Conservation (phyloP, 2,329 filamentous ascomycete genomes). For the Dactylonectria estremocensis region DNA sequence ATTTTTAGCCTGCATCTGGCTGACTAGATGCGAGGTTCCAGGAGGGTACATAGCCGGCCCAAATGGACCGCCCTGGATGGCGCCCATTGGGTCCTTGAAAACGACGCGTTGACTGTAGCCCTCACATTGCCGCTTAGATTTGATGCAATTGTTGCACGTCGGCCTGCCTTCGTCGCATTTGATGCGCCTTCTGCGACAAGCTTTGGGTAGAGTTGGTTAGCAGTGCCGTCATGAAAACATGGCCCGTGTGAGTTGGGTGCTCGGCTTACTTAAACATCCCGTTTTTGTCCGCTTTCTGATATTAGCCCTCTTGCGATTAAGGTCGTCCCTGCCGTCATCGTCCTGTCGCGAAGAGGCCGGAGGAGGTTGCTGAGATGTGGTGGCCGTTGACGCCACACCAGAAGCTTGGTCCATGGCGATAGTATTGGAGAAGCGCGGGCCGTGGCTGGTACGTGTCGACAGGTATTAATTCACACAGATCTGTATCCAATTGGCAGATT, state of each 20-base stretch:
- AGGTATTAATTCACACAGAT: constrained; percentile 34
- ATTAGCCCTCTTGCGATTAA: constrained; percentile 63
- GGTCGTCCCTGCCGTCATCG: constrained; percentile 58
- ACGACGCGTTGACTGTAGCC: constrained; percentile 87
- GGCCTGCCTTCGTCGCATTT: constrained; percentile 95
- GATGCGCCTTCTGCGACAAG: constrained; percentile 94
- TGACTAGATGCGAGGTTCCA: constrained; percentile 52
- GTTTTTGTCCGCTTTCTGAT: constrained; percentile 87
- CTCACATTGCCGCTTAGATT: constrained; percentile 87
- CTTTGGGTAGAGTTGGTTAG: constrained; percentile 60
- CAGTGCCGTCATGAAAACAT: constrained; percentile 19
- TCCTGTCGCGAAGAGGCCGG: constrained; percentile 52
- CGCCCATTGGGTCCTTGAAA: constrained; percentile 77
- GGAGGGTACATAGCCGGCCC: constrained; percentile 60
- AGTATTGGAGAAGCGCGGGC: constrained; percentile 2
- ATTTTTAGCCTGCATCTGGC: constrained; percentile 55
- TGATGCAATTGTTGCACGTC: constrained; percentile 87
- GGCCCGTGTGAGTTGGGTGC: neutral
- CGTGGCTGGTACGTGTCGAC: constrained; percentile 1
- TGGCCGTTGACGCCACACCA: constrained; percentile 28
- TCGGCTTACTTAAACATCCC: constrained; percentile 84
- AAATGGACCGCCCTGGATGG: constrained; percentile 63
- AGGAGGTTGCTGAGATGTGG: constrained; percentile 44
- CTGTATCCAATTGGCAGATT: constrained; percentile 27
- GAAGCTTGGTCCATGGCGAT: constrained; percentile 42